Conservation (phyloP, 164 flowering plant species). For the Amborella trichopoda region DNA sequence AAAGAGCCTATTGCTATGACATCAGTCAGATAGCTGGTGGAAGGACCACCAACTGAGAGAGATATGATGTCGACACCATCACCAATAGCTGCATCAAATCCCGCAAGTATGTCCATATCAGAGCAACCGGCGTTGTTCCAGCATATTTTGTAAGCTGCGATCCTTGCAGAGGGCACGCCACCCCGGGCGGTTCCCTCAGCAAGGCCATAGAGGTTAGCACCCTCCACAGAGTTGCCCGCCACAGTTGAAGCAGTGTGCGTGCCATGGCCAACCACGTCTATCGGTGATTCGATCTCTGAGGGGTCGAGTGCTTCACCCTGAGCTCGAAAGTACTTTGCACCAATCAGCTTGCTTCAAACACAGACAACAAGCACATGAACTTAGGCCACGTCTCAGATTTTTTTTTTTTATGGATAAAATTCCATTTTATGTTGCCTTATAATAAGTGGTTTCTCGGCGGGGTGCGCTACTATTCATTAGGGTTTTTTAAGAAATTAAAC, state of each 20-base stretch:
- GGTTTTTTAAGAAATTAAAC: too few relatives aligned
- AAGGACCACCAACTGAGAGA: conserved; percentile 42
- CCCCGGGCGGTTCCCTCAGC: conserved; percentile 67
- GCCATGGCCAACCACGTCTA: conserved; percentile 60
- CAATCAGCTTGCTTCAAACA: conserved; percentile 46
- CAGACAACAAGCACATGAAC: too few relatives aligned
- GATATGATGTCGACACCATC: conserved; percentile 85
- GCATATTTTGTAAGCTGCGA: conserved; percentile 81
- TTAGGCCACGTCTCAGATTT: too few relatives aligned
- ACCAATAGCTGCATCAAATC: conserved; percentile 61
- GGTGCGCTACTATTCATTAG: too few relatives aligned
- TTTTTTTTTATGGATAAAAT: too few relatives aligned
- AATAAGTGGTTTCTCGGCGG: too few relatives aligned
- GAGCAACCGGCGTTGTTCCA: conserved; percentile 49
- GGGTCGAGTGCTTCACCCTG: conserved; percentile 24
- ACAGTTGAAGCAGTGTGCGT: conserved; percentile 74
- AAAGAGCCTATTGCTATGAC: conserved; percentile 54
- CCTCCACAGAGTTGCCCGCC: conserved; percentile 34
- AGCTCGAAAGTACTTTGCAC: conserved; percentile 58
- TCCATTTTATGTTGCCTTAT: too few relatives aligned
- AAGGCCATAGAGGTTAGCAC: conserved; percentile 52
- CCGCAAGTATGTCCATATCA: conserved; percentile 61
- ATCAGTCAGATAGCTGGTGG: conserved; percentile 19
- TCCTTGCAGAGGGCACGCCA: conserved; percentile 57
- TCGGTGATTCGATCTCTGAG: conserved; percentile 22